A percentile compares a stretch with the other conserved stretches of the same genome.
These are phyloP conservation scores for Podaxis pistillaris DNA, from an alignment of 768 basidiomycete species.

Conservation along the genomic window DNA sequence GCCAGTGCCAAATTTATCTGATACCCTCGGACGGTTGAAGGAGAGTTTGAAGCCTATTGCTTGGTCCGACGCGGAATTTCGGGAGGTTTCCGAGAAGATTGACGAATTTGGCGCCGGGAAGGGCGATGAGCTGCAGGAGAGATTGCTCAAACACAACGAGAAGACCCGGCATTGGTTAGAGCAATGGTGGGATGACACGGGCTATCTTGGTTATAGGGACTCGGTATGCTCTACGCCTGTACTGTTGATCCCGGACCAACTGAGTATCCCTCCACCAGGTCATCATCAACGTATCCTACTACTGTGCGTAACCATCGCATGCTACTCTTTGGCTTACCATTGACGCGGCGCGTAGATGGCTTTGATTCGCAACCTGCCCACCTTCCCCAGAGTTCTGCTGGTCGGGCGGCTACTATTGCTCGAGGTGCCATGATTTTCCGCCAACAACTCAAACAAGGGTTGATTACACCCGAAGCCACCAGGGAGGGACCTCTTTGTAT, in stretches of 20 bases:
- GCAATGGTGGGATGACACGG: slow-evolving; percentile 91
- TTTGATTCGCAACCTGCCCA: slow-evolving; percentile 65
- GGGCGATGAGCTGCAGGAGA: slow-evolving; percentile 59
- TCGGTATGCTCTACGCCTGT: slow-evolving; percentile 46
- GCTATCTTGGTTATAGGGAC: slow-evolving; percentile 83
- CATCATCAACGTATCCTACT: slow-evolving; percentile 92
- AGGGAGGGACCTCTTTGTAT: slow-evolving; percentile 77
- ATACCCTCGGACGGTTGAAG: slow-evolving; percentile 69
- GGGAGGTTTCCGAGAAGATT: slow-evolving; percentile 56
- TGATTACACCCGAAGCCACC: slow-evolving; percentile 60
- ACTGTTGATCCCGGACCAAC: slow-evolving; percentile 1
- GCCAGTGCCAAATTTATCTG: slow-evolving; percentile 68
- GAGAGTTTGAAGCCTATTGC: slow-evolving; percentile 74
- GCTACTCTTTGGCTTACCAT: background rate
- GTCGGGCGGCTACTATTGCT: slow-evolving; percentile 70
- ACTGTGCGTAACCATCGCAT: slow-evolving; percentile 49
- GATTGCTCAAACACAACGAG: slow-evolving; percentile 54
- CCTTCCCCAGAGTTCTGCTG: slow-evolving; percentile 52
- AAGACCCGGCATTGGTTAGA: slow-evolving; percentile 81
- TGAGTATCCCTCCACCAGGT: slow-evolving; percentile 38
- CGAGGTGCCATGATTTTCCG: slow-evolving; percentile 76
- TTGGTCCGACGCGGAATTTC: slow-evolving; percentile 56
- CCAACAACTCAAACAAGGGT: slow-evolving; percentile 62
- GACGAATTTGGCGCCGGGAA: slow-evolving; percentile 54
- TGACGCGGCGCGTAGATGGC: slow-evolving; percentile 53